Conservation (phyloP, 2,329 filamentous ascomycete genomes). For the Alternaria tenuissima region DNA sequence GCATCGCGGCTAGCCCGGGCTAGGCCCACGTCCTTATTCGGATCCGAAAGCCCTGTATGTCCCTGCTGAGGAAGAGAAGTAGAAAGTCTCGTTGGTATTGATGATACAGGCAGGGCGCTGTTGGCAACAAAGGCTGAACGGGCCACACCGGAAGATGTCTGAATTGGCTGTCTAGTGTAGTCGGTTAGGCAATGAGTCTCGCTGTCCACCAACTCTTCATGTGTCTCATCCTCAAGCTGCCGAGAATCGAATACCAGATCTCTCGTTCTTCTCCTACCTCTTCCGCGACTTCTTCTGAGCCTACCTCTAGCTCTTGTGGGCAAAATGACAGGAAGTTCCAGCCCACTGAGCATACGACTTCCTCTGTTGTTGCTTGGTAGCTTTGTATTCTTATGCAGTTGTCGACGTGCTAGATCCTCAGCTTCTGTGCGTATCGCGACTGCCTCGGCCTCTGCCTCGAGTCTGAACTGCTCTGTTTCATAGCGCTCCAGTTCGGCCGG, state of each 20-base stretch:
- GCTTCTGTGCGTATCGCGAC: conserved; percentile 28
- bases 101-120: conserved; percentile 40
- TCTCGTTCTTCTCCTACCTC: conserved; percentile 11
- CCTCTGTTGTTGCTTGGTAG: conserved; percentile 17
- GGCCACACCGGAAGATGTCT: conserved; percentile 32
- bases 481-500: conserved; percentile 42
- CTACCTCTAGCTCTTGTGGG: conserved; percentile 19
- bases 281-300: conserved; percentile 21
- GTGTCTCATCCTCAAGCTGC: conserved; percentile 5
- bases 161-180: conserved; percentile 11
- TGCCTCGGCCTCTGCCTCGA: conserved; percentile 39
- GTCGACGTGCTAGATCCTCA: conserved; percentile 27
- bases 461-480: conserved; percentile 43
- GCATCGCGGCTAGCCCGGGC: conserved; percentile 6
- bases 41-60: conserved; percentile 13
- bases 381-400: conserved; percentile 39
- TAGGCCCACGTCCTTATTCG: conserved; percentile 9
- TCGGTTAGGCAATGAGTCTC: conserved; percentile 22
- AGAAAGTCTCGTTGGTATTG: conserved; percentile 15
- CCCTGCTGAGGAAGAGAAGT: conserved; percentile 4
- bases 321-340: conserved; percentile 15
- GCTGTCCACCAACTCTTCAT: conserved; percentile 6
- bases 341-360: conserved; percentile 18
- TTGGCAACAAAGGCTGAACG: conserved; percentile 44
- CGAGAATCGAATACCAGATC: background rate